These are phyloP conservation scores for Alternaria longipes DNA, from an alignment of 2,329 filamentous ascomycete genomes.

Conservation along the genomic window DNA sequence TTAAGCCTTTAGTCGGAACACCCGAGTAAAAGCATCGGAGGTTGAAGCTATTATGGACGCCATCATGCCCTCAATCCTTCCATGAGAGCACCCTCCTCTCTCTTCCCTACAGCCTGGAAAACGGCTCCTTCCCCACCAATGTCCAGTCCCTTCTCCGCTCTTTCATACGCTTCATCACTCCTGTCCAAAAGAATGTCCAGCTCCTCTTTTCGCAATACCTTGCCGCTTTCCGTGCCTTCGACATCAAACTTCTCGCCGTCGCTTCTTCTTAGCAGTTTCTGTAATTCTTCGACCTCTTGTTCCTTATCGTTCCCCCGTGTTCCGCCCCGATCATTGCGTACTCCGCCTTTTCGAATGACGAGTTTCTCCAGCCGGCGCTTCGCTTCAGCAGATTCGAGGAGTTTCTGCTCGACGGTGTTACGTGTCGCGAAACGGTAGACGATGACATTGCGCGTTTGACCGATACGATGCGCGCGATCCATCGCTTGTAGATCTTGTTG, in stretches of 20 bases:
- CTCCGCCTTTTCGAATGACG: slow-evolving; percentile 87
- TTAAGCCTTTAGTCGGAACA: background rate
- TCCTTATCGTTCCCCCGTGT: slow-evolving; percentile 52
- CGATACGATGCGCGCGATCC: slow-evolving; percentile 93
- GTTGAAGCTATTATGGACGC: background rate
- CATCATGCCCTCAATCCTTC: slow-evolving; percentile 56
- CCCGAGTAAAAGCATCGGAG: background rate
- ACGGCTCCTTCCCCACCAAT: slow-evolving; percentile 66
- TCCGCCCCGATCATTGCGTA: slow-evolving; percentile 69
- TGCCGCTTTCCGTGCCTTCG: slow-evolving; percentile 64
- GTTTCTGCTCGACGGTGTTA: slow-evolving; percentile 87
- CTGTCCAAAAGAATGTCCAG: slow-evolving; percentile 81
- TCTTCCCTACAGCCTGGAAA: slow-evolving; percentile 86
- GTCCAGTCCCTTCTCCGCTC: slow-evolving; percentile 81
- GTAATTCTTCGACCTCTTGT: slow-evolving; percentile 59
- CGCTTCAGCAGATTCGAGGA: slow-evolving; percentile 86
- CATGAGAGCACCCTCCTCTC: slow-evolving; percentile 61
- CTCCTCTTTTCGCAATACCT: slow-evolving; percentile 78
- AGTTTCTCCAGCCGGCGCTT: slow-evolving; percentile 93
- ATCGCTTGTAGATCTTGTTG: slow-evolving; percentile 97
- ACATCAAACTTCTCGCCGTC: slow-evolving; percentile 74
- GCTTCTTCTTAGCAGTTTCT: slow-evolving; percentile 62
- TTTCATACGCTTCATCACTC: slow-evolving; percentile 70
- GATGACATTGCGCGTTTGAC: slow-evolving; percentile 89
- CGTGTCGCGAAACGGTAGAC: slow-evolving; percentile 94